A percentile compares a stretch with the other conserved stretches of the same genome.
phyloP scores from a whole-genome alignment of 2,329 filamentous ascomycete genomes.

The Ascochyta koolunga region DNA sequence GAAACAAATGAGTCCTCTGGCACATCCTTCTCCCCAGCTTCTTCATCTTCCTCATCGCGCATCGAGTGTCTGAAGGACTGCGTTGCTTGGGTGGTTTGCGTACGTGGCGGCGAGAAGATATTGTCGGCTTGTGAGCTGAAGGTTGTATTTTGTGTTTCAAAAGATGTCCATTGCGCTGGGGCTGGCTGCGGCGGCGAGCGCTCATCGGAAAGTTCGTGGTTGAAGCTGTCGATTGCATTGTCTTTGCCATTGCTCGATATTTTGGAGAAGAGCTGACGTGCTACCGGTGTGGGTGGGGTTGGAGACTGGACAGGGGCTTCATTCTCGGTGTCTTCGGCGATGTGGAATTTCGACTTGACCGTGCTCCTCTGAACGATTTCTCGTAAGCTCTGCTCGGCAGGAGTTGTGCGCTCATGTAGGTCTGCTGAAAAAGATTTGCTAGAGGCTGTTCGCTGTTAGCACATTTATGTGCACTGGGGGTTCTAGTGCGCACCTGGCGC shows the following conservation, averaged over 20 bases:
- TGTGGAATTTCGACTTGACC: conserved; percentile 65
- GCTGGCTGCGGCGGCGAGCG: conserved; percentile 18
- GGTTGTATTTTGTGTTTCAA: conserved; percentile 37
- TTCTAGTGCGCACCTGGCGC: conserved; percentile 68
- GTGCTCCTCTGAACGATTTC: conserved; percentile 59
- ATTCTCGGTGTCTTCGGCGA: conserved; percentile 61
- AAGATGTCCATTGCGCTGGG: conserved; percentile 42
- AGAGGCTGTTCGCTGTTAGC: conserved; percentile 50
- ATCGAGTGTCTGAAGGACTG: conserved; percentile 39
- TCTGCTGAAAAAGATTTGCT: conserved; percentile 56
- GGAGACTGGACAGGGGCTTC: conserved; percentile 31
- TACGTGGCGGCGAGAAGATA: conserved; percentile 40
- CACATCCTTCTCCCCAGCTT: conserved; percentile 27
- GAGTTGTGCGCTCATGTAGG: conserved; percentile 54
- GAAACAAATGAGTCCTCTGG: conserved; percentile 57
- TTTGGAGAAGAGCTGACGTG: conserved; percentile 38
- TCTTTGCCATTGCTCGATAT: conserved; percentile 38
- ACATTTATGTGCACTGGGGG: conserved; percentile 44
- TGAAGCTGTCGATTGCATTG: conserved; percentile 29
- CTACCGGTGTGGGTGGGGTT: conserved; percentile 32
- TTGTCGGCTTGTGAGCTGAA: conserved; percentile 35
- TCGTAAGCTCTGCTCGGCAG: conserved; percentile 58
- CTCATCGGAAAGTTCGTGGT: conserved; percentile 17
- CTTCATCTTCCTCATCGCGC: conserved; percentile 24
- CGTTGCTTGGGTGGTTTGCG: conserved; percentile 43